Evolutionary conservation across 1,139 yeast genomes (phyloP).

Genomic region (Diutina siamensis): DNA sequence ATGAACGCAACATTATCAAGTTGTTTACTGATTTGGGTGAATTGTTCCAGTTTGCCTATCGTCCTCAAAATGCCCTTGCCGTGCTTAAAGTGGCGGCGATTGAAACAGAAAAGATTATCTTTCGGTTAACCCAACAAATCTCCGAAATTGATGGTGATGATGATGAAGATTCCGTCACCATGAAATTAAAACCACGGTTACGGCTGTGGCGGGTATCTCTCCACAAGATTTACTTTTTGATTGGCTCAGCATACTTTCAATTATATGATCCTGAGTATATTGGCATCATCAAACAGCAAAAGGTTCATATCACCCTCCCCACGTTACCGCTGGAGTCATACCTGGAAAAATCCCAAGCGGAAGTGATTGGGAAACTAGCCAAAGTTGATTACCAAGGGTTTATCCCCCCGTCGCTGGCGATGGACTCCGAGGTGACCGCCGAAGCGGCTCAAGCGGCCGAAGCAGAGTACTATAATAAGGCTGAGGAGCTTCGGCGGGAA

Average conservation of each 20-base stretch:
- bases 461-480: constrained; percentile 41
- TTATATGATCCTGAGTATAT: constrained; percentile 35
- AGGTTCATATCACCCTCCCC: not conserved
- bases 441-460: constrained; percentile 12
- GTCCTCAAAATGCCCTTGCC: constrained; percentile 38
- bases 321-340: not conserved
- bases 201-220: constrained; percentile 46
- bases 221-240: constrained; percentile 67
- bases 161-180: not conserved
- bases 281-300: constrained; percentile 8
- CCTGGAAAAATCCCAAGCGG: not conserved
- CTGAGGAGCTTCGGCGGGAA: constrained; percentile 49
- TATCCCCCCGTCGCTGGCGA: not conserved
- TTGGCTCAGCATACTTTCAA: constrained; percentile 75
- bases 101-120: constrained; percentile 26
- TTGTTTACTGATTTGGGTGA: constrained; percentile 47
- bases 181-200: constrained; percentile 14
- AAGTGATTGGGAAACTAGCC: not conserved
- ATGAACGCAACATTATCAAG: constrained; percentile 38
- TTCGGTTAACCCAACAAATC: not conserved
- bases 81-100: constrained; percentile 20
- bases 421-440: not conserved
- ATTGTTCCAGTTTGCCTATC: constrained; percentile 40
- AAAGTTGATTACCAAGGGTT: not conserved
- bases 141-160: not conserved